Base-by-base conservation (phyloP, 371 early-diverging fungal species). In the Zopfochytrium polystomum region DNA sequence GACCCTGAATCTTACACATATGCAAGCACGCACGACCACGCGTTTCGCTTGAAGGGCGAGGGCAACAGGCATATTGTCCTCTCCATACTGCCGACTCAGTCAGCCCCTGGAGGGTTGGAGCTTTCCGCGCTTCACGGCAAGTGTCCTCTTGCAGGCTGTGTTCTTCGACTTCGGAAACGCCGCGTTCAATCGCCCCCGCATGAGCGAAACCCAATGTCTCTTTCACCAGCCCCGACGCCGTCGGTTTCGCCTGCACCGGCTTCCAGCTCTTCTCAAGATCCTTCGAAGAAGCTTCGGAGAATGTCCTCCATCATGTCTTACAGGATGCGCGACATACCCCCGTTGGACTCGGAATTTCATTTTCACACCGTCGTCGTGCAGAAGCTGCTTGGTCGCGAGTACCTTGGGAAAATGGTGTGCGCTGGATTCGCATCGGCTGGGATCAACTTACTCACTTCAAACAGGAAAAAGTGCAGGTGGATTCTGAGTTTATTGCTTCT, bases 31-130 rank as follows among this genome's bases (percentile, higher is more conserved):
- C n/a, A n/a, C n/a, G n/a, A n/a, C n/a, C n/a, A n/a, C n/a, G n/a
- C n/a, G n/a, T n/a, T n/a, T n/a, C n/a, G n/a, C n/a, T n/a, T n/a
- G n/a, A 42, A 42, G n/a, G 42, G 42, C 42, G 42, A 42, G 42
- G 57, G 57, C 9, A 56, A 56, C 57, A 56, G 33, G 47, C 57
- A 56, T 29, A 56, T 56, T 45, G 57, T 35, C 4, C 35, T 54
- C n/a, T n/a, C n/a, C n/a, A n/a, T n/a, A n/a, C n/a, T n/a, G n/a
- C n/a, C n/a, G n/a, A n/a, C n/a, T n/a, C n/a, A n/a, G n/a, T n/a
- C n/a, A n/a, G n/a, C n/a, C n/a, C n/a, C n/a, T n/a, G n/a, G n/a
- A n/a, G n/a, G n/a, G n/a, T n/a, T n/a, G n/a, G n/a, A n/a, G n/a
- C n/a, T n/a, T n/a, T n/a, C n/a, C n/a, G n/a, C n/a, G n/a, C n/a